Evolutionary conservation across 1,284 basidiomycete species (phyloP), one percentile per base, ranked within the genome.

Genomic region (Apiotrichum sp.): DNA sequence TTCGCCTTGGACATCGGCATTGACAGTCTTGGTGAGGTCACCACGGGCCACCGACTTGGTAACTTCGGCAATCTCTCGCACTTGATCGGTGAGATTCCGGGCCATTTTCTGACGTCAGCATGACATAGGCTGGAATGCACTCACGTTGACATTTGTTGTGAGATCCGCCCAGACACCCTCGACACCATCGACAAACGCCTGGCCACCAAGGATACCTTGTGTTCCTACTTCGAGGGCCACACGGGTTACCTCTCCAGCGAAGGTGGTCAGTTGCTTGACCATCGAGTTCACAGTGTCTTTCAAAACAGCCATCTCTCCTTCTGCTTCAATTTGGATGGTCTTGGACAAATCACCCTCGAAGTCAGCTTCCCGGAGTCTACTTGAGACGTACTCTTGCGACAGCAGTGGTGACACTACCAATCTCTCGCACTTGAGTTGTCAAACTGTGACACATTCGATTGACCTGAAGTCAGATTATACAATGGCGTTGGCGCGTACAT

Each of bases 21-120:
- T 86, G 74, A 98, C 91, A 44, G 86, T 86, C 75, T 92, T 88
- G 63, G 81, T 84, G 50, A 98, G 79, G 69, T 98, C 91, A 53
- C 96, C 96, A 59, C 87, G 81, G 1, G 96, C 95, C 62, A 98
- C 95, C 43, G 91, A 90, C 73, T 95, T 98, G 34, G 95, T 98
- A 47, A 98, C 95, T 69, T 90, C 86, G 1, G 95, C 95, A 61
- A 98, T 98, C 56, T 91, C 93, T 65, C 93, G 87, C 63, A 98
- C 95, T 83, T 98, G 95, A 67, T 93, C 88, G 1, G 95, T 98
- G 65, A 98, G 79, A 73, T 95, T 96, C 50, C 84, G 84, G 0
- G 92, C 92, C 84, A 87, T 92, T 85, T 88, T 89, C 81, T 82
- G 35, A 52, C 1, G 52, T 63, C 52, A 64, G 59, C 50, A 9